These are phyloP conservation scores for Tricholoma flavovirens DNA, from an alignment of 768 basidiomycete species.

Conservation along the genomic window DNA sequence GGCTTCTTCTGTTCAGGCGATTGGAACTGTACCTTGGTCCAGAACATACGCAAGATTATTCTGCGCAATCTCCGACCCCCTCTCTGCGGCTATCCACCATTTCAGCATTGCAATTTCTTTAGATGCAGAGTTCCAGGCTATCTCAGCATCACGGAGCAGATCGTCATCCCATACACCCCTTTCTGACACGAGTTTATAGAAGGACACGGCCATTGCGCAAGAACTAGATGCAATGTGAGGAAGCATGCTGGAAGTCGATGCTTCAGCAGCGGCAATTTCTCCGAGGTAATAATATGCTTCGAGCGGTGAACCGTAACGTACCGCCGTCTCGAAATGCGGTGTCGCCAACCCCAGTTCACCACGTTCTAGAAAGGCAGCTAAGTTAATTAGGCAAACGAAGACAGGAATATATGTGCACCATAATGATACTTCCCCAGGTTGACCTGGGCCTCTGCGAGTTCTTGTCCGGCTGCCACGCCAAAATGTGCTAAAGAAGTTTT, in stretches of 20 bases:
- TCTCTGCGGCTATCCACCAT: slow-evolving; percentile 94
- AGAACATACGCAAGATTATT: slow-evolving; percentile 91
- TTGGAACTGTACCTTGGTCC: slow-evolving; percentile 67
- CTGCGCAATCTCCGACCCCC: slow-evolving; percentile 88
- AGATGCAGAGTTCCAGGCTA: slow-evolving; percentile 62
- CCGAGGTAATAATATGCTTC: slow-evolving; percentile 95
- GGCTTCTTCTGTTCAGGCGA: neutral
- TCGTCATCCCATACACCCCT: slow-evolving; percentile 86
- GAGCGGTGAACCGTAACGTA: slow-evolving; percentile 84
- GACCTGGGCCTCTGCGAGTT: slow-evolving; percentile 89
- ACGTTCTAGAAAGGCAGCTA: slow-evolving; percentile 39
- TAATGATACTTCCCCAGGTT: slow-evolving; percentile 82
- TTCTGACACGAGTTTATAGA: slow-evolving; percentile 90
- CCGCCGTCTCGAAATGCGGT: slow-evolving; percentile 76
- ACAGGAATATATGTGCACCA: slow-evolving; percentile 29
- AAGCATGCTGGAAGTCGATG: slow-evolving; percentile 37
- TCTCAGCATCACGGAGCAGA: slow-evolving; percentile 74
- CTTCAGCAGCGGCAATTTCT: slow-evolving; percentile 64
- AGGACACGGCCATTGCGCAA: slow-evolving; percentile 87
- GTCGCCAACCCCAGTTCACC: slow-evolving; percentile 65
- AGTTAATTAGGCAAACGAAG: slow-evolving; percentile 9
- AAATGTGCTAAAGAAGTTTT: slow-evolving; percentile 66
- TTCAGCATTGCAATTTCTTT: slow-evolving; percentile 82
- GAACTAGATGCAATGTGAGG: slow-evolving; percentile 56
- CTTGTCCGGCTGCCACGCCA: slow-evolving; percentile 73